These are phyloP conservation scores for Pseudogymnoascus sp. DNA, from an alignment of 2,329 filamentous ascomycete species.

Conservation along the genomic window DNA sequence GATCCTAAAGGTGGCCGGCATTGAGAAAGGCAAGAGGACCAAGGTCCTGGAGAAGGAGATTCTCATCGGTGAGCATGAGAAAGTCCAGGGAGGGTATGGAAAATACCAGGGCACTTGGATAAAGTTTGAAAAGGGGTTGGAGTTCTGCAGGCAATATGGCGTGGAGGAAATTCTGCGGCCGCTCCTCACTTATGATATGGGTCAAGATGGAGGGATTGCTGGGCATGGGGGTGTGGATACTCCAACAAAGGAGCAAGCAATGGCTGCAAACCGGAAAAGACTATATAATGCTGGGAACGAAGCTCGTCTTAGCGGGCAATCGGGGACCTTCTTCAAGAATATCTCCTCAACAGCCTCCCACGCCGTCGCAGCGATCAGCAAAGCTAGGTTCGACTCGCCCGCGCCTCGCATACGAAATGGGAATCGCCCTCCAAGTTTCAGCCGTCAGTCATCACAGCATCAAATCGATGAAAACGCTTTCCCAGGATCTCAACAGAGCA, in stretches of 20 bases:
- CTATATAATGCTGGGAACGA: constrained; percentile 75
- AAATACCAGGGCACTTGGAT: constrained; percentile 99
- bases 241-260: constrained; percentile 95
- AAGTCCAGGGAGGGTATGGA: constrained; percentile 95
- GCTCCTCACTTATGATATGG: constrained; percentile 72
- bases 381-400: constrained; percentile 86
- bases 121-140: constrained; percentile 80
- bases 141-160: constrained; percentile 75
- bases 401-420: constrained; percentile 56
- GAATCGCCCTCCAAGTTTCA: constrained; percentile 59
- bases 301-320: constrained; percentile 54
- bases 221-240: constrained; percentile 77
- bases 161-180: constrained; percentile 70
- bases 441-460: constrained; percentile 63
- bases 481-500: constrained; percentile 73
- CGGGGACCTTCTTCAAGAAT: constrained; percentile 93
- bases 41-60: constrained; percentile 99
- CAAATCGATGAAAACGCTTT: constrained; percentile 48
- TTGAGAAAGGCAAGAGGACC: constrained; percentile 95
- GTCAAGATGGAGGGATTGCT: constrained; percentile 62
- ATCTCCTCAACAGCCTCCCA: constrained; percentile 90
- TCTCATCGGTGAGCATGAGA: constrained; percentile 90
- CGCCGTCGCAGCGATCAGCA: constrained; percentile 92
- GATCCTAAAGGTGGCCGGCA: constrained; percentile 92
- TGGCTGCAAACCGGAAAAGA: constrained; percentile 89